Evolutionary conservation across 176 grass and related monocot species (phyloP), one percentile per base, ranked within the genome.

Genomic region (Tillandsia leiboldiana): DNA sequence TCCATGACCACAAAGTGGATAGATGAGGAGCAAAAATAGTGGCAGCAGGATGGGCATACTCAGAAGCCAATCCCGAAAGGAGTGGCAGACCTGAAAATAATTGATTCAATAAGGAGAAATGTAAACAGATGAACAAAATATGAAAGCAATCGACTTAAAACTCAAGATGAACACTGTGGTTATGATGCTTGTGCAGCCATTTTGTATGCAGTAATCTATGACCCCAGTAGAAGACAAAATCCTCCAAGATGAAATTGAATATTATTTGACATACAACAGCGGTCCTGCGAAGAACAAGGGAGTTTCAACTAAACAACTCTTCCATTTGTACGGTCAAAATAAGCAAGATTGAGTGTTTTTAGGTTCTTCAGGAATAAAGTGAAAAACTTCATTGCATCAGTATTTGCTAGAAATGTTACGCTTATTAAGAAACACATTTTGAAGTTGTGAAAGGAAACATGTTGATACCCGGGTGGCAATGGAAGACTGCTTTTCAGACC

Each of bases 181-280:
- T 69, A 75, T 96, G 88, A 75, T 96, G 88, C 71, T 88, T 91
- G 83, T 96, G 91, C 49, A 96, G 78, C 88, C 85, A 89, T 86
- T 91, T 96, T 70, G 92, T 96, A 70, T 96, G 91, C 64, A 96
- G 69, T 66, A 85, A 78, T 47, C 91, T 87, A 56, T 96, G 91
- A 2, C 91, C 88, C 91, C 91, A 96, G 71, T 96, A 96, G 66
- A 96, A 96, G 72, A 96, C 87, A 64, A 96, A 96, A 88, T 96
- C 91, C 52, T 96, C 91, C 11, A 96, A 77, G 63, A 96, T 73
- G 87, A 96, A 96, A 59, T 96, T 91, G 65, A 96, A 96, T 53
- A 96, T 48, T 74, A 96, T 65, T 76, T 96, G 91, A 69, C 83
- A 88, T 42, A 91, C 70, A 62, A 88, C 27, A 51, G 88, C 83